Base-by-base conservation (phyloP, 352 stramenopile species). In the Globisporangium abappressorium region DNA sequence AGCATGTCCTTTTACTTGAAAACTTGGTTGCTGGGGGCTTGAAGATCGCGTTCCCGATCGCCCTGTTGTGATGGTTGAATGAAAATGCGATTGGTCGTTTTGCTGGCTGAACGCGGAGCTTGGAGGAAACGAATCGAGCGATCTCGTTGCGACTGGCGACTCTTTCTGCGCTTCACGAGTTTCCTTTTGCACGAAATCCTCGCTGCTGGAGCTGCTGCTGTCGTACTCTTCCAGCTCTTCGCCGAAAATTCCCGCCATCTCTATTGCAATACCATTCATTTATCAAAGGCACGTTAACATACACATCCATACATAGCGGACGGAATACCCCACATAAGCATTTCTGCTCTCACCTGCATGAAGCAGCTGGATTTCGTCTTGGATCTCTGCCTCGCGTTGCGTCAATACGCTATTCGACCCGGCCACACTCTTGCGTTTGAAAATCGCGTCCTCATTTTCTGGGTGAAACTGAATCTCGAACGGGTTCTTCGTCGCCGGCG, bases 381-480 rank as follows among this genome's bases (percentile, higher is more conserved):
- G 38, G 15, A 71, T 62, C 24, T 63, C 65, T 28, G 74, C 57
- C 1, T 57, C 68, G 22, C 70, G 69, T 3, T 68, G 61, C 1
- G 18, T 62, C 26, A 46, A 24, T 11, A 14, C 22, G 9, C 7
- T 28, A 33, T n/a, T 30, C 54, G 49, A 14, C 38, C 15, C 59
- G 9, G 46, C 1, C 11, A 28, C 1, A 18, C n/a, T 26, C 56
- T 30, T 71, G 28, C 22, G 46, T 15, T 47, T 28, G 54, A 33
- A 49, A 18, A 70, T 57, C 54, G 60, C 22, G 53, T 30, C n/a
- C 58, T 62, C 49, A 62, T 64, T 51, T 62, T 59, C 56, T 36
- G 69, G 41, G 64, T 82, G 57, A 53, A 89, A 74, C 34, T 86
- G 70, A 61, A 87, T 85, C 57, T 89, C 81, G 60, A 89, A 87